Evolutionary conservation across 2,329 filamentous ascomycete genomes (phyloP).

Genomic region (Ceratocystis alfenasii): DNA sequence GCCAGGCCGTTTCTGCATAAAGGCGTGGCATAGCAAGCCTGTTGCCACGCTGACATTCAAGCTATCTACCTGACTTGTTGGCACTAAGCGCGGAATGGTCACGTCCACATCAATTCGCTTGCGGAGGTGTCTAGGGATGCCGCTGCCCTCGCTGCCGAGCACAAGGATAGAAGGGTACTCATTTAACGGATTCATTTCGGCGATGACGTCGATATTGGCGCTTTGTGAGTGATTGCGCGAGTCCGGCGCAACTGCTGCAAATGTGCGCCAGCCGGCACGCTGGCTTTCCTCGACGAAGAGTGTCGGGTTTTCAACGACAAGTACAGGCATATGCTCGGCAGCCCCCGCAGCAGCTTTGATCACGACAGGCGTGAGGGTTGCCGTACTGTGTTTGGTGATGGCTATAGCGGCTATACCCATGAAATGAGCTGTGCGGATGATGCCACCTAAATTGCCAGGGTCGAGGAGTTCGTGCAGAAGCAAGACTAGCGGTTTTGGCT

Average conservation of each 20-base stretch:
- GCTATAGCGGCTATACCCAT: constrained; percentile 78
- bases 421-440: constrained; percentile 78
- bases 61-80: constrained; percentile 59
- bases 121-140: constrained; percentile 52
- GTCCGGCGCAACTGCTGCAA: constrained; percentile 52
- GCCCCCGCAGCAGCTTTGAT: constrained; percentile 85
- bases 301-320: constrained; percentile 54
- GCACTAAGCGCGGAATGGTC: constrained; percentile 49
- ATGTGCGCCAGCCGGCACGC: constrained; percentile 68
- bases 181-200: constrained; percentile 39
- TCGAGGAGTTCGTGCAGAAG: constrained; percentile 69
- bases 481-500: constrained; percentile 55
- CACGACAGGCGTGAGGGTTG: constrained; percentile 61
- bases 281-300: constrained; percentile 59
- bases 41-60: constrained; percentile 88
- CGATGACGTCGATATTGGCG: constrained; percentile 26
- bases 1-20: constrained; percentile 29
- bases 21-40: constrained; percentile 60
- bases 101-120: constrained; percentile 53
- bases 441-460: constrained; percentile 79
- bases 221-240: constrained; percentile 25
- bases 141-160: constrained; percentile 70
- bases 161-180: constrained; percentile 63
- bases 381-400: constrained; percentile 61
- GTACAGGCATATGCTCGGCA: constrained; percentile 64